These are phyloP conservation scores for Clarireedia monteithiana DNA, from an alignment of 2,329 filamentous ascomycete species.

Conservation along the genomic window DNA sequence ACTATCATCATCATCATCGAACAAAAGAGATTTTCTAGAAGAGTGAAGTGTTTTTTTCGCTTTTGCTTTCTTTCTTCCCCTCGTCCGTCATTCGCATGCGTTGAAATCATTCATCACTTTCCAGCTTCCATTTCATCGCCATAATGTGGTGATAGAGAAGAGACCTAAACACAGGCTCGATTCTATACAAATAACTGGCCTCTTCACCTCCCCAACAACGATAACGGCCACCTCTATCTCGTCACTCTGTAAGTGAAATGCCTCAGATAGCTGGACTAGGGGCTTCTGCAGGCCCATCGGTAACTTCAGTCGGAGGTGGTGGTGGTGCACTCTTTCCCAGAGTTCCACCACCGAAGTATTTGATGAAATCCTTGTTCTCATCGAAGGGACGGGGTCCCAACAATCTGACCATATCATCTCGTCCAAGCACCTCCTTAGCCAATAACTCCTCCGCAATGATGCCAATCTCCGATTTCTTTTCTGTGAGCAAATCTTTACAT, in stretches of 20 bases:
- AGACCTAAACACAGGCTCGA: background rate
- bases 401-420: conserved; percentile 87
- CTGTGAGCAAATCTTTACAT: conserved; percentile 73
- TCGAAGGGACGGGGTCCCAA: conserved; percentile 78
- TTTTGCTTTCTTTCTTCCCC: background rate
- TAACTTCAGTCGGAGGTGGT: conserved; percentile 39
- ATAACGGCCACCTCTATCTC: too few relatives aligned
- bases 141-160: background rate
- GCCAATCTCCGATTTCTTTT: conserved; percentile 83
- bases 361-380: conserved; percentile 78
- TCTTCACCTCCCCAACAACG: background rate
- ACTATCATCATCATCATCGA: background rate
- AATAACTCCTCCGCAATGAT: conserved; percentile 89
- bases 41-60: conserved; percentile 4
- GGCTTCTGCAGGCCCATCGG: conserved; percentile 17
- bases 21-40: conserved; percentile 1
- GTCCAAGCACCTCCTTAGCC: conserved; percentile 79
- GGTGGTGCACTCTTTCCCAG: conserved; percentile 49
- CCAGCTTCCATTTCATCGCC: background rate
- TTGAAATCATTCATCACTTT: background rate
- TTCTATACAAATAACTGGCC: background rate
- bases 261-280: background rate
- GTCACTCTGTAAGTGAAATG: background rate
- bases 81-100: background rate
- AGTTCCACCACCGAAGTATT: conserved; percentile 70